These are phyloP conservation scores for Fusarium chaquense DNA, from an alignment of 2,329 filamentous ascomycete species.

Conservation along the genomic window DNA sequence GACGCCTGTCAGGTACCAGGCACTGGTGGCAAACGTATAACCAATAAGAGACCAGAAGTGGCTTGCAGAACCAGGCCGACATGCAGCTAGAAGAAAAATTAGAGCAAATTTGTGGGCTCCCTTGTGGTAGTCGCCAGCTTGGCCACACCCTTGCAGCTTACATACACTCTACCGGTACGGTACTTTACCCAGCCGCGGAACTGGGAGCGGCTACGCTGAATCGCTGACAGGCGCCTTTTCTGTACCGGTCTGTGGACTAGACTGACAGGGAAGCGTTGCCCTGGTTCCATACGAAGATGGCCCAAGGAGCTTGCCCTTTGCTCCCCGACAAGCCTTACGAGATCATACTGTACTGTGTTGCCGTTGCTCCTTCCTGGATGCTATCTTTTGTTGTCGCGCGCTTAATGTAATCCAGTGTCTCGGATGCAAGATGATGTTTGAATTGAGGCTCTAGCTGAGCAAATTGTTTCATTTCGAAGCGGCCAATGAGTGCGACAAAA, in stretches of 20 bases:
- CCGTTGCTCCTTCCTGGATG: neutral
- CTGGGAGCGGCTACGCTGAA: conserved; percentile 29
- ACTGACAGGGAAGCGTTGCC: conserved; percentile 15
- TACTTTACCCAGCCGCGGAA: conserved; percentile 32
- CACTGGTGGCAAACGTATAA: conserved; percentile 44
- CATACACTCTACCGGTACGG: conserved; percentile 5
- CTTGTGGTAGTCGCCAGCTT: conserved; percentile 32
- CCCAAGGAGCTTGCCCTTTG: neutral
- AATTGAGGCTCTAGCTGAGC: conserved; percentile 20
- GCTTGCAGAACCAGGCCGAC: conserved; percentile 17
- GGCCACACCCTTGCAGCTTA: conserved; percentile 19
- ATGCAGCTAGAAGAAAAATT: conserved; percentile 47
- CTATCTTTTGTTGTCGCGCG: conserved; percentile 25
- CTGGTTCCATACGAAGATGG: conserved; percentile 3
- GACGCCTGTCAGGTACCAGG: conserved; percentile 58
- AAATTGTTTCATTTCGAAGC: conserved; percentile 28
- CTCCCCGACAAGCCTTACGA: neutral
- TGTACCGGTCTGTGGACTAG: conserved; percentile 24
- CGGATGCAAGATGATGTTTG: neutral
- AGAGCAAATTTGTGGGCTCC: conserved; percentile 40
- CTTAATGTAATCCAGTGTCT: conserved; percentile 8
- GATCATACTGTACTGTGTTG: conserved; percentile 37
- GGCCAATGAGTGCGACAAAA: conserved; percentile 17
- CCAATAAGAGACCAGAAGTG: conserved; percentile 49
- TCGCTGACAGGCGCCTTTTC: conserved; percentile 39